Base-by-base conservation (phyloP, 257 asterid species). In the Primulina eburnea region DNA sequence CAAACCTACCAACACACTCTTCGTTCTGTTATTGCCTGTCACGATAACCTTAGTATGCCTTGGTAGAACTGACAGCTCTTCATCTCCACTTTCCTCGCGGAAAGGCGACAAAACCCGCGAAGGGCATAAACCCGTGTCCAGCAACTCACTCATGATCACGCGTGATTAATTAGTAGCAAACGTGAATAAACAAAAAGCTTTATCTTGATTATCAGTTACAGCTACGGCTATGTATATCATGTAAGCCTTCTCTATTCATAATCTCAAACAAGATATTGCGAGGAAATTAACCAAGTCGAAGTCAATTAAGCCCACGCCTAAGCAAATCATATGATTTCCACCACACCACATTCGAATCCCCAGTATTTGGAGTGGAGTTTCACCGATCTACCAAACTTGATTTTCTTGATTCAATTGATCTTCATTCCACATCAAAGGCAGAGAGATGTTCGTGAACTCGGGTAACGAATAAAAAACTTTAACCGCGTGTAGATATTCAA, bases 1-100 rank as follows among this genome's bases (percentile, higher is more conserved):
- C 79, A 92, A 81, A 26, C 98, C 98, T 50, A 92, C 95, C 85
- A 92, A 83, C 74, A 92, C 95, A 71, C 96, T 90, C 84, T 92
- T 92, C 24, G 97, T 92, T 78, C 97, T 83, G 82, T 90, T 92
- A 84, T 92, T 92, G 66, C 98, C 98, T 0, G 96, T 92, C 74
- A 92, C 98, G 68, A 92, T 72, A 72, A 92, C 98, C 82, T 92
- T 92, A 1, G 98, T 92, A 76, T 92, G 98, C 85, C 97, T 83
- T 8, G 98, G 97, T 77, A 92, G 97, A 83, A 90, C 95, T 20
- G 98, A 78, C 60, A 92, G 78, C 81, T 88, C 98, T 58, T 92
- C 98, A 18, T 92, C 98, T 0, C 97, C 95, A 57, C 95, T 90
- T 68, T 88, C 98, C 52, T 92, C 95, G 0, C 88, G 92, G 65